Conservation (phyloP, 2,329 filamentous ascomycete species). For the Alternaria tenuissima region DNA sequence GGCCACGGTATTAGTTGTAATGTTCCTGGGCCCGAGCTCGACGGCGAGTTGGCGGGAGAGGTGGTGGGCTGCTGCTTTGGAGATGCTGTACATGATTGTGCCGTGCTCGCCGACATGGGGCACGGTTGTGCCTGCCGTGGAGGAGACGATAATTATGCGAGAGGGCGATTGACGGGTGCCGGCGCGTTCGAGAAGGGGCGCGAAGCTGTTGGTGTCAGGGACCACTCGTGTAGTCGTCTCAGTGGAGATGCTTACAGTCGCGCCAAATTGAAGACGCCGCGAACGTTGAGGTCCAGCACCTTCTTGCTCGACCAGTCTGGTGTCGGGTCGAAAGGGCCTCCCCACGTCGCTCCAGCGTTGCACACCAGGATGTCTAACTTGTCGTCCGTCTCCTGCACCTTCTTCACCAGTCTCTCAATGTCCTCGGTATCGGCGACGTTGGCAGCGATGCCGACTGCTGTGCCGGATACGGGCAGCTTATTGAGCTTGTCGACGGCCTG, state of each 20-base stretch:
- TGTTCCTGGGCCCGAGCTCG: slow-evolving; percentile 51
- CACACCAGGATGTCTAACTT: slow-evolving; percentile 51
- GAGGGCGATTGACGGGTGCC: slow-evolving; percentile 46
- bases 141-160: slow-evolving; percentile 50
- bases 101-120: slow-evolving; percentile 49
- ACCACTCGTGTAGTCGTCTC: too few relatives aligned
- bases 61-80: slow-evolving; percentile 52
- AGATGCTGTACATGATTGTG: slow-evolving; percentile 52
- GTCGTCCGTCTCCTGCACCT: slow-evolving; percentile 42
- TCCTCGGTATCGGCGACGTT: slow-evolving; percentile 51
- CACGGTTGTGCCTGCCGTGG: slow-evolving; percentile 49
- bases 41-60: slow-evolving; percentile 51
- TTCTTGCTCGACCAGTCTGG: slow-evolving; percentile 49
- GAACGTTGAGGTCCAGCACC: slow-evolving; percentile 51
- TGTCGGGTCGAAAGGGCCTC: slow-evolving; percentile 49
- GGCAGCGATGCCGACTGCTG: slow-evolving; percentile 48
- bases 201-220: slow-evolving; percentile 35
- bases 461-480: slow-evolving; percentile 45
- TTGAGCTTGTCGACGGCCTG: slow-evolving; percentile 52
- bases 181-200: slow-evolving; percentile 46
- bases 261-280: slow-evolving; percentile 52
- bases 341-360: slow-evolving; percentile 53
- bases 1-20: slow-evolving; percentile 51
- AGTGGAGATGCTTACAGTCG: slow-evolving; percentile 37
- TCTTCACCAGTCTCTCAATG: slow-evolving; percentile 43